These are phyloP conservation scores for Cutaneotrichosporon arboriforme DNA, from an alignment of 1,284 basidiomycete species.

Conservation along the genomic window DNA sequence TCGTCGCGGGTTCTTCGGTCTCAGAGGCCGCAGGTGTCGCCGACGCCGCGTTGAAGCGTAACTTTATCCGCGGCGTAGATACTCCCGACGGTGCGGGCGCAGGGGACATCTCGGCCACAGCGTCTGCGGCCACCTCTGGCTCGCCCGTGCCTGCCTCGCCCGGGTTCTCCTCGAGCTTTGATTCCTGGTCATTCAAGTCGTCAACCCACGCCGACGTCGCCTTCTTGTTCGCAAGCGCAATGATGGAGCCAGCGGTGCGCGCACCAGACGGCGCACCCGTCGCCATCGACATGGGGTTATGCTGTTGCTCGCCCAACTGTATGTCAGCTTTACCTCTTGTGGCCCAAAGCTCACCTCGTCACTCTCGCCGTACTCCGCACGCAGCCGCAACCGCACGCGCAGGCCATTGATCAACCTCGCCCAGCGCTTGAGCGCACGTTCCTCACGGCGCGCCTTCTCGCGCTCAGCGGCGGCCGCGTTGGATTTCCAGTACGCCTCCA, in stretches of 20 bases:
- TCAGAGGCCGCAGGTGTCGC: not conserved
- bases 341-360: slow-evolving; percentile 29
- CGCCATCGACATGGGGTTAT: slow-evolving; percentile 34
- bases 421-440: slow-evolving; percentile 84
- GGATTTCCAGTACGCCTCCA: slow-evolving; percentile 82
- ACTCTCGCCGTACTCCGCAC: slow-evolving; percentile 66
- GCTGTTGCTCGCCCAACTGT: slow-evolving; percentile 26
- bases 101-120: not conserved
- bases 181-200: not conserved
- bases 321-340: not conserved
- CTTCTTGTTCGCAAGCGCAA: slow-evolving; percentile 24
- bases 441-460: slow-evolving; percentile 67
- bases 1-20: not conserved
- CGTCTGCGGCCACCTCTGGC: not conserved
- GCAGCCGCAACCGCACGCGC: slow-evolving; percentile 72
- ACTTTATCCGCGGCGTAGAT: not conserved
- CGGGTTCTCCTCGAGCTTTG: not conserved
- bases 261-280: not conserved
- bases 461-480: slow-evolving; percentile 72
- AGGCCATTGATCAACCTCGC: slow-evolving; percentile 79
- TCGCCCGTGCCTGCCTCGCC: no score
- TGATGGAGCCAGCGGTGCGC: slow-evolving; percentile 25
- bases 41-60: not conserved
- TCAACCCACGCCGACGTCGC: not conserved
- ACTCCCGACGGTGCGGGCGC: not conserved